Evolutionary conservation across 306 rosid genomes (phyloP).

Genomic region (Quercus ilex): DNA sequence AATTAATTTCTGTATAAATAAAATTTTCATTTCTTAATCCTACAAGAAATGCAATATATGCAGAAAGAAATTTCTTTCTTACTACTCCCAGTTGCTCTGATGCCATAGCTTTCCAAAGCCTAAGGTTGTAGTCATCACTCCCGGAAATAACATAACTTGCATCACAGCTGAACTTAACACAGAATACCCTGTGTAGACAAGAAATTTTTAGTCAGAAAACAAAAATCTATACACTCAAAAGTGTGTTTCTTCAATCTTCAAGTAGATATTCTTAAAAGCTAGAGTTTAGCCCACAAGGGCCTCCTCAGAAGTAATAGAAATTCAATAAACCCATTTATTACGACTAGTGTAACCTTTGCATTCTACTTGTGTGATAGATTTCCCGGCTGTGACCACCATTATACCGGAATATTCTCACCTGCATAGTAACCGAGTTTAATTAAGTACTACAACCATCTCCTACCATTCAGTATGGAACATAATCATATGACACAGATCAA

Average conservation of each 20-base stretch:
- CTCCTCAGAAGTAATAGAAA: not conserved
- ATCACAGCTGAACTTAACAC: constrained; percentile 88
- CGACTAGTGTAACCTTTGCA: constrained; percentile 66
- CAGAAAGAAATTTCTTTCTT: constrained; percentile 35
- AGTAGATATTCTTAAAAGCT: not conserved
- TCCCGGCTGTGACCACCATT: constrained; percentile 95
- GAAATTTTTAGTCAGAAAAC: not conserved
- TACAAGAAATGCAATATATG: not conserved
- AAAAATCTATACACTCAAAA: not conserved
- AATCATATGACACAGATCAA: constrained; percentile 17
- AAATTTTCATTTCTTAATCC: too few relatives aligned
- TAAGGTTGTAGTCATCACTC: constrained; percentile 91
- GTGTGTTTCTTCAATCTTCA: not conserved
- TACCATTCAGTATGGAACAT: not conserved
- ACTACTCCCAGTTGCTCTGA: constrained; percentile 96
- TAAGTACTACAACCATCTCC: not conserved
- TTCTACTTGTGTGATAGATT: constrained; percentile 88
- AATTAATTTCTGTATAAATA: too few relatives aligned
- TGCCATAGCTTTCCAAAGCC: constrained; percentile 98
- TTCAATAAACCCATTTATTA: not conserved
- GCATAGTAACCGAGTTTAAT: constrained; percentile 12
- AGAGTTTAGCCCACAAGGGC: not conserved
- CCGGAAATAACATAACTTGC: constrained; percentile 94
- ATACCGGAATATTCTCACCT: constrained; percentile 80
- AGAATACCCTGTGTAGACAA: constrained; percentile 60